Base-by-base conservation (phyloP, 2,329 filamentous ascomycete genomes). In the Raffaelea albimanens region DNA sequence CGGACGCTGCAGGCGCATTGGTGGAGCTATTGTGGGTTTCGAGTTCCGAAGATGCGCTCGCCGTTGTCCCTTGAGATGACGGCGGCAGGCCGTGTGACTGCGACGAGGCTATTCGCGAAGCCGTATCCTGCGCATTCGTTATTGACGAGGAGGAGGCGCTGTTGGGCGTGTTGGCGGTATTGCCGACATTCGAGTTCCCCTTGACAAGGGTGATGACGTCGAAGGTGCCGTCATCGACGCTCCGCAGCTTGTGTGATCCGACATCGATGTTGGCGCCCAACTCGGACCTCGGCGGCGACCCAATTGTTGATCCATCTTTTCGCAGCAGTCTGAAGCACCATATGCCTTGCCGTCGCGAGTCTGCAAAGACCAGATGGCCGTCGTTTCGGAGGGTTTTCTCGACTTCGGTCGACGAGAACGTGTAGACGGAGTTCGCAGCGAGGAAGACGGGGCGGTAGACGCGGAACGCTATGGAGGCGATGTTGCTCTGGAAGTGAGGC, bases 321-420 rank as follows among this genome's bases (percentile, higher is more conserved):
- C 61, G 63, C 3, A 63, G 51, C 19, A 78, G 62, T 22, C 68
- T 67, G 55, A 80, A 81, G 50, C 71, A 67, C 77, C 77, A 81
- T 46, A 80, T 61, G 10, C 66, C 69, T 40, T 69, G 69, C 50
- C 72, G 66, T 33, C 61, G 63, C 11, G 67, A 60, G 59, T 81
- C 77, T 55, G 72, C 71, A 44, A 72, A 70, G 2, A 74, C 72
- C 43, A 80, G 63, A 49, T 73, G 68, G 42, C 76, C 76, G 61
- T 73, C 67, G 50, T 67, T 68, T 51, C 76, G 68, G 46, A 80
- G 60, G 20, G 62, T 56, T 48, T 64, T 65, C 55, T 81, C 77
- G 51, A 78, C 63, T 50, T 77, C 73, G 53, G 73, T 65, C 18
- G 69, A 69, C 43, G 64, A 64, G 44, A 69, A 67, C 36, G 67